A percentile compares a stretch with the other conserved stretches of the same genome.
phyloP scores from a whole-genome alignment of 805 yeast genomes.

The Suhomyces faveliae region DNA sequence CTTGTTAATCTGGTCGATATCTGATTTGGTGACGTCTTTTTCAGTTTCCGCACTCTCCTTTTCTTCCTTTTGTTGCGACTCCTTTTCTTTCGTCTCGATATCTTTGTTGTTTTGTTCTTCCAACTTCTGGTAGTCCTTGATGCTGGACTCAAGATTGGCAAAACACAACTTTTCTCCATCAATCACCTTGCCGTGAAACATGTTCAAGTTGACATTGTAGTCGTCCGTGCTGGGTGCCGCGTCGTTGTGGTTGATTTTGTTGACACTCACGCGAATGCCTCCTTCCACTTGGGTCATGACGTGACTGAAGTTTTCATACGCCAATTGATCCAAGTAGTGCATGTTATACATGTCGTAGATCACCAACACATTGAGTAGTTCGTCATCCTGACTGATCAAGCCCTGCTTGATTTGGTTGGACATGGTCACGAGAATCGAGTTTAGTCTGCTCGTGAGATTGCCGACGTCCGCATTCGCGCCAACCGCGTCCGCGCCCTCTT shows the following conservation, averaged over 20 bases:
- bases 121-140: slow-evolving; percentile 42
- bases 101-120: slow-evolving; percentile 26
- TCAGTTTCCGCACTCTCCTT: slow-evolving; percentile 13
- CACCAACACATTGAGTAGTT: slow-evolving; percentile 41
- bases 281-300: slow-evolving; percentile 80
- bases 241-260: slow-evolving; percentile 44
- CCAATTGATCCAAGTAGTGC: slow-evolving; percentile 44
- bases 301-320: slow-evolving; percentile 53
- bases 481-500: slow-evolving; percentile 16
- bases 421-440: slow-evolving; percentile 33
- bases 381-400: slow-evolving; percentile 54
- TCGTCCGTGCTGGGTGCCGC: slow-evolving; percentile 13
- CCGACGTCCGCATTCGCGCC: slow-evolving; percentile 17
- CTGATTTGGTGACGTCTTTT: not conserved
- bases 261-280: slow-evolving; percentile 60
- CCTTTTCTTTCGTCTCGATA: slow-evolving; percentile 23
- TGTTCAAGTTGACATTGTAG: slow-evolving; percentile 50
- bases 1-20: slow-evolving; percentile 18
- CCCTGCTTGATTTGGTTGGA: slow-evolving; percentile 50
- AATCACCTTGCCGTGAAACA: slow-evolving; percentile 71
- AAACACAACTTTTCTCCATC: slow-evolving; percentile 87
- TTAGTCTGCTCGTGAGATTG: slow-evolving; percentile 29
- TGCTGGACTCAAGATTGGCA: slow-evolving; percentile 82
- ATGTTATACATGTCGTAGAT: slow-evolving; percentile 66
- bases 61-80: slow-evolving; percentile 22